Percentiles rank a stretch among this genome's conserved stretches.
These are phyloP conservation scores for Cyberlindnera americana DNA, from an alignment of 805 yeast genomes.

Conservation along the genomic window DNA sequence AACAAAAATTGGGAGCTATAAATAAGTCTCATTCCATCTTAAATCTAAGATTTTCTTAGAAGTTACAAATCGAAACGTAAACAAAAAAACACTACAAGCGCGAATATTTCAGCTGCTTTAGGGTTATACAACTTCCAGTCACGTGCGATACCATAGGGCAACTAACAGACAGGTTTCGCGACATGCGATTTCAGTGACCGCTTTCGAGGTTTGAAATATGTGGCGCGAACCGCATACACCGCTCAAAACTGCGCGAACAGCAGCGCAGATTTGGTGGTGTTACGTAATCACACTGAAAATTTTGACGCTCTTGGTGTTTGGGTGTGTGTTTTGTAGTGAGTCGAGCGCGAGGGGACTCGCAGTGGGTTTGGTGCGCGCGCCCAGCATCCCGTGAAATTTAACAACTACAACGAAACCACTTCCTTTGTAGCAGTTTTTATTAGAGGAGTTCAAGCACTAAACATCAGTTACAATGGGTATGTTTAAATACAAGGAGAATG, in stretches of 20 bases:
- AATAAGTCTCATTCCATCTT: too few relatives aligned
- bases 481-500: constrained; percentile 14
- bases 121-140: not conserved
- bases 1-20: too few relatives aligned
- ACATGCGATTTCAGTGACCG: too few relatives aligned
- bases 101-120: too few relatives aligned
- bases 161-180: too few relatives aligned
- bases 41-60: too few relatives aligned
- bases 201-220: not conserved
- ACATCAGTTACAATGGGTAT: constrained; percentile 31
- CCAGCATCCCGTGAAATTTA: constrained; percentile 21
- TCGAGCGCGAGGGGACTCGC: constrained; percentile 1
- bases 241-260: not conserved
- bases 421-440: too few relatives aligned
- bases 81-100: constrained; percentile 9
- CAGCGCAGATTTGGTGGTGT: not conserved
- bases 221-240: constrained; percentile 7
- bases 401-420: constrained; percentile 12
- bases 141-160: constrained; percentile 4
- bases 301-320: constrained; percentile 2
- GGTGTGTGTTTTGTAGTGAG: too few relatives aligned
- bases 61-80: constrained; percentile 15
- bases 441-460: constrained; percentile 19
- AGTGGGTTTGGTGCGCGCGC: constrained; percentile 7
- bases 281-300: constrained; percentile 5